Percentiles rank a stretch among this genome's conserved stretches.
These are phyloP conservation scores for Tetradesmus lagerheimii DNA, from an alignment of 139 green algal species.

Conservation along the genomic window DNA sequence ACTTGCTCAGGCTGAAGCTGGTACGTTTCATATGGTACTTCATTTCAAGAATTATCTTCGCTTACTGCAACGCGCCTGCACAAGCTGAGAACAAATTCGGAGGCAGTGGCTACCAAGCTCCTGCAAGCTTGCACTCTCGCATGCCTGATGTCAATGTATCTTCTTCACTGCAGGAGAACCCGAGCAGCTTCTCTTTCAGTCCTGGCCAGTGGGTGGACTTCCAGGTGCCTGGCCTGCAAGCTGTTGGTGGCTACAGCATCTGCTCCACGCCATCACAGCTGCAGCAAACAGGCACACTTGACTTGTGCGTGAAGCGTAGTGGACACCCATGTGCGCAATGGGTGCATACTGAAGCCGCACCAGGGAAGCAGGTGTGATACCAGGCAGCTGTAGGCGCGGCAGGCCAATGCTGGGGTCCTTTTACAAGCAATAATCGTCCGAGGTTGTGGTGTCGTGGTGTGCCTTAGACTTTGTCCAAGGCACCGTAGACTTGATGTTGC, in stretches of 20 bases:
- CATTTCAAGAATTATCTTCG: background rate
- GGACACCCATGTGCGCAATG: slow-evolving; percentile 39
- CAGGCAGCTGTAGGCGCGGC: background rate
- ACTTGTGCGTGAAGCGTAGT: slow-evolving; percentile 42
- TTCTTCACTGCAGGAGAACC: background rate
- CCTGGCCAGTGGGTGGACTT: slow-evolving; percentile 52
- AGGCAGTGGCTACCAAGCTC: background rate
- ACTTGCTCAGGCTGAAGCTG: slow-evolving; percentile 12
- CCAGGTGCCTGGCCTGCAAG: slow-evolving; percentile 25
- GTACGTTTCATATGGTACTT: background rate
- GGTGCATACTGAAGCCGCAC: slow-evolving; percentile 7
- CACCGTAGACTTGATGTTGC: too few relatives aligned
- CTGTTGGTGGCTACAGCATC: slow-evolving; percentile 44
- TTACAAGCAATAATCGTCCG: background rate
- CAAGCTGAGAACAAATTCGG: background rate
- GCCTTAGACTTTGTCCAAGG: too few relatives aligned
- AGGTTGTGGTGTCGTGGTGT: background rate
- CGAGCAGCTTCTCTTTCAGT: background rate
- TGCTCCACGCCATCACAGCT: slow-evolving; percentile 8
- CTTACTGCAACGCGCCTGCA: background rate
- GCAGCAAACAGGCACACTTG: slow-evolving; percentile 9
- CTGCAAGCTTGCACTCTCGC: background rate
- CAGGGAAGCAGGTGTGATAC: background rate
- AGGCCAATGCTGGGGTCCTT: background rate
- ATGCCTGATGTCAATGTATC: background rate